Percentiles rank a stretch among this genome's conserved stretches.
Evolutionary conservation across 2,329 filamentous ascomycete genomes (phyloP).

Genomic region (Amesomyces nigricolor): DNA sequence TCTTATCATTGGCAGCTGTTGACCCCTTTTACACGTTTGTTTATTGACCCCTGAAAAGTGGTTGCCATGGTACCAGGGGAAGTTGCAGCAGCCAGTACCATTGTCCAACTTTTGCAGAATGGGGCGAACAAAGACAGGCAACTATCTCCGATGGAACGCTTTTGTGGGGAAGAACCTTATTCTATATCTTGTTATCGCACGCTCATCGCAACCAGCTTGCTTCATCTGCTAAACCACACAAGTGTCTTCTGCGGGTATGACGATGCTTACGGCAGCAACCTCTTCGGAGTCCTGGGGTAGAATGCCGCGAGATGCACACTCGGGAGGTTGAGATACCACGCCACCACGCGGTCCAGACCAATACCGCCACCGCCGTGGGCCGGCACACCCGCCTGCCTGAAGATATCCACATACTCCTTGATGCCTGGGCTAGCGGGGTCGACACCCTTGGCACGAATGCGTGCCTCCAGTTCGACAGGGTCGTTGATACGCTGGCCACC

Average conservation of each 20-base stretch:
- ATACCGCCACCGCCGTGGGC: constrained; percentile 88
- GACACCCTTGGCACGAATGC: constrained; percentile 73
- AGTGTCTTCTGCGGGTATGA: not conserved
- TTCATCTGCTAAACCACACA: not conserved
- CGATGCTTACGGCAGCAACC: constrained; percentile 43
- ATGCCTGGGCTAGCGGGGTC: constrained; percentile 70
- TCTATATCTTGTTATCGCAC: no score
- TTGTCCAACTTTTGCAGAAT: no score
- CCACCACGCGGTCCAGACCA: constrained; percentile 79
- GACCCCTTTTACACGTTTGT: no score
- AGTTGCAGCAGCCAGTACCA: no score
- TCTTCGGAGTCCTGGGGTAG: constrained; percentile 57
- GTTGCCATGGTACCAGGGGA: no score
- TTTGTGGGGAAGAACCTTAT: no score
- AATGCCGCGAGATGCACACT: constrained; percentile 54
- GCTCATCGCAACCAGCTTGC: not conserved
- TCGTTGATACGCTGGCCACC: constrained; percentile 90
- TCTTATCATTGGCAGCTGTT: no score
- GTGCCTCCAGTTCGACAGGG: constrained; percentile 66
- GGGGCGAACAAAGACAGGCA: no score
- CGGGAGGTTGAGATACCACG: constrained; percentile 55
- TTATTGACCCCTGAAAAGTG: no score
- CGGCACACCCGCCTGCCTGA: constrained; percentile 75
- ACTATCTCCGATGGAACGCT: no score
- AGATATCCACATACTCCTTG: constrained; percentile 84